These are phyloP conservation scores for Zancudomyces culisetae DNA, from an alignment of 371 early-diverging fungal genomes.

Conservation along the genomic window DNA sequence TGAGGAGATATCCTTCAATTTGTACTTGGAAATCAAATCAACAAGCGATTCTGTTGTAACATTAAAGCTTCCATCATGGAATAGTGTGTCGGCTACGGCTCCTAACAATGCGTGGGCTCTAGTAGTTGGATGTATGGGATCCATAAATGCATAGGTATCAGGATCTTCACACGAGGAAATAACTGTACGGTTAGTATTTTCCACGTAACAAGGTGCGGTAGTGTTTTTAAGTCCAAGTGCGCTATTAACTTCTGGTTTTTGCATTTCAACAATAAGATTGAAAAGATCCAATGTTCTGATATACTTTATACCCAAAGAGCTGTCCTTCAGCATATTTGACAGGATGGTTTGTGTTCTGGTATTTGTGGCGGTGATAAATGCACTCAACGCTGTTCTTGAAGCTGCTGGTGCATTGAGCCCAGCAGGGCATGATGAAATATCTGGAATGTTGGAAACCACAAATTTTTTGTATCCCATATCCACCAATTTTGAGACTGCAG, in stretches of 20 bases:
- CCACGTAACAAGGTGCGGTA: background rate
- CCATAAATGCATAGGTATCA: background rate
- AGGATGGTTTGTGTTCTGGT: background rate
- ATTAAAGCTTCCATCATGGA: too few species aligned
- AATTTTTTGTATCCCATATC: slow-evolving; percentile 6
- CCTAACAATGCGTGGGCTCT: slow-evolving; percentile 1
- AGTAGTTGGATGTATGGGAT: slow-evolving; percentile 2
- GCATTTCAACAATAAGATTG: background rate
- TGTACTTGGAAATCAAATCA: background rate
- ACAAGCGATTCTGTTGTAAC: background rate
- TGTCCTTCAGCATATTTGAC: background rate
- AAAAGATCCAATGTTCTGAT: background rate
- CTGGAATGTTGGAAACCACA: slow-evolving; percentile 7
- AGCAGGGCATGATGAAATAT: background rate
- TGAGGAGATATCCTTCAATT: too few species aligned
- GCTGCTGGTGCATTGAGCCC: background rate
- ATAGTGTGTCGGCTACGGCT: background rate
- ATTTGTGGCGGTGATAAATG: background rate
- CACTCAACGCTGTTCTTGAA: background rate
- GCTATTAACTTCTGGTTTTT: too few species aligned
- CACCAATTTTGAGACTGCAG: slow-evolving; percentile 1
- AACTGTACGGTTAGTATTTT: background rate
- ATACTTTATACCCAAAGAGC: background rate
- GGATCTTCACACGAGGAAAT: slow-evolving; percentile 3
- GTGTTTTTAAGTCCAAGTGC: background rate